Percentiles rank a stretch among this genome's conserved stretches.
Evolutionary conservation across 2,329 filamentous ascomycete species (phyloP).

Genomic region (Tolypocladium amazonense): DNA sequence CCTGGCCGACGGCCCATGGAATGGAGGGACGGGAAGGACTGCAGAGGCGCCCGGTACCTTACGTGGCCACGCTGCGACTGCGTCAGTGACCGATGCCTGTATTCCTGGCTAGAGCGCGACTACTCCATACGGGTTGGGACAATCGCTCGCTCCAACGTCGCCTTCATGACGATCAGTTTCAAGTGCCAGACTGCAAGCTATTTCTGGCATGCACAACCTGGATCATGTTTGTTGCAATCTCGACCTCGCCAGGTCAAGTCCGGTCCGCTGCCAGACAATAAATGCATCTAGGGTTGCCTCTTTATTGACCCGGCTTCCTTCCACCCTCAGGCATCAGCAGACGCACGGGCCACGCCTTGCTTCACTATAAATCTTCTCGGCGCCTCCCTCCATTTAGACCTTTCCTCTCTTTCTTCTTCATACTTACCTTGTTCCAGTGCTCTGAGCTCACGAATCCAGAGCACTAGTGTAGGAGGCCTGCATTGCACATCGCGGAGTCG

Average conservation of each 20-base stretch:
- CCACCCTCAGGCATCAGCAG: constrained; percentile 5
- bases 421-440: constrained; percentile 39
- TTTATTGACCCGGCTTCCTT: not conserved
- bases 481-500: constrained; percentile 43
- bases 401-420: constrained; percentile 27
- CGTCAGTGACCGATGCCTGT: not conserved
- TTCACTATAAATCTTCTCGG: constrained; percentile 10
- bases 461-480: constrained; percentile 33
- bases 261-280: not conserved
- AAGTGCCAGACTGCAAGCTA: not conserved
- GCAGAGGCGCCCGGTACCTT: not conserved
- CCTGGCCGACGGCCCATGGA: not conserved
- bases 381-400: constrained; percentile 4
- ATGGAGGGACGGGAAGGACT: not conserved
- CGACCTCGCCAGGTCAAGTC: not conserved
- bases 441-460: constrained; percentile 32
- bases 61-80: not conserved
- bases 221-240: too few relatives aligned
- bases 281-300: not conserved
- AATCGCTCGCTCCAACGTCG: not conserved
- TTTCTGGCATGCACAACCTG: not conserved
- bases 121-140: too few relatives aligned
- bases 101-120: not conserved
- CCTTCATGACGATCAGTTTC: not conserved
- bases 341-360: constrained; percentile 11